Evolutionary conservation across 169 alveolate genomes (phyloP), one percentile per base, ranked within the genome.

Genomic region (Eimeria acervulina): DNA sequence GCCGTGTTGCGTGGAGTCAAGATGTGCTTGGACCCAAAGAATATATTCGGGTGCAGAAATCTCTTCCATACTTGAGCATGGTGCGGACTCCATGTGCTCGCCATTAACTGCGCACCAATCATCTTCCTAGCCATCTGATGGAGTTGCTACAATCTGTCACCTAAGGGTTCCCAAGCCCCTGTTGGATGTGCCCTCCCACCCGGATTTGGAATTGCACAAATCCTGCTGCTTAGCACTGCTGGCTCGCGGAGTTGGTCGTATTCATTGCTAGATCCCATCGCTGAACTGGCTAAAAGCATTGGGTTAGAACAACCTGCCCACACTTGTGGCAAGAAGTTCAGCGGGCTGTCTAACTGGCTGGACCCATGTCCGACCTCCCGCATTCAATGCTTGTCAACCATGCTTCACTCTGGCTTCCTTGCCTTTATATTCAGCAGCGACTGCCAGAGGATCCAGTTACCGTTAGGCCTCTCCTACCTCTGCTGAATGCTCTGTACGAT

Each of bases 1-100:
- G 66, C 90, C 55, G 95, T 97, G 94, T 72, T 96, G 26, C 97
- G 95, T 63, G 96, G 95, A 28, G 88, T 97, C 61, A 96, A 97
- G 95, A 47, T 90, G 13, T 61, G 95, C 78, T 55, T 97, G 47
- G 98, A 97, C 96, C 98, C 98, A 42, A 94, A 97, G 55, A 96
- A 97, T 74, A 95, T 96, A 47, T 96, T 97, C 85, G 98, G 94
- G 52, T 87, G 94, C 83, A 87, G 61, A 61, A 87, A 87, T 59
- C 94, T 87, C 68, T 47, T 87, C 59, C 84, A 87, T 52, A n/a
- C 66, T 1, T 78, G 66, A 44, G 31, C 52, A 17, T 19, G 8
- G 17, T 72, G 51, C 8, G 17, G 51, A 36, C 15, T 3, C 47
- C 83, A 36, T 6, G 51, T 36, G 51, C 12, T 17, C 83, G 10